Percentiles rank a stretch among this genome's conserved stretches.
Evolutionary conservation across 2,329 filamentous ascomycete species (phyloP).

Genomic region (Epichloe festucae): DNA sequence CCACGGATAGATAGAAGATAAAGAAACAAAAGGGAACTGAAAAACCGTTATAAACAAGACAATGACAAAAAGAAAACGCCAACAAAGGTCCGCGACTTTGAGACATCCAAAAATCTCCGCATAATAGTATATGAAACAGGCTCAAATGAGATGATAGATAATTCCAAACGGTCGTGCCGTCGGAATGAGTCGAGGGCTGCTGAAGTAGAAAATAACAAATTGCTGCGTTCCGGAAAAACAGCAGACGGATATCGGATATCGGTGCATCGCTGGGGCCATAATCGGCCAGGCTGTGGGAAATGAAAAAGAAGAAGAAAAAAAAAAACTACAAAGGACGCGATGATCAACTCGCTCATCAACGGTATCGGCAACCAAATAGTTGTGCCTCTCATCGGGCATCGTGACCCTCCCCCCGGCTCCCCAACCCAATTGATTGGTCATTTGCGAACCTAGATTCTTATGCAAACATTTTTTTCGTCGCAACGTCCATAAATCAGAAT

Average conservation of each 20-base stretch:
- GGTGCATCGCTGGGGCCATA: not conserved
- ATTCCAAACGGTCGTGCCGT: not conserved
- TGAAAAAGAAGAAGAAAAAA: not conserved
- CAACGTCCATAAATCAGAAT: not conserved
- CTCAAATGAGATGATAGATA: not conserved
- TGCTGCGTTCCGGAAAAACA: not conserved
- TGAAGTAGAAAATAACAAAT: not conserved
- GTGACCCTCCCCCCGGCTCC: not conserved
- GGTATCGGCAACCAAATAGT: not conserved
- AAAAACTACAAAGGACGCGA: not conserved
- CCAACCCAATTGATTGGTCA: not conserved
- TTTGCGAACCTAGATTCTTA: not conserved
- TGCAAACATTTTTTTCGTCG: not conserved
- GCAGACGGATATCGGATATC: conserved; percentile 4
- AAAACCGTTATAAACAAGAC: not conserved
- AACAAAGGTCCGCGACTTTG: not conserved
- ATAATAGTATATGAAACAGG: not conserved
- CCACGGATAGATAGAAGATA: not conserved
- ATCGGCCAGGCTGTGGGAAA: not conserved
- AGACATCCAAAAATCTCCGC: not conserved
- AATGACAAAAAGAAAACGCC: conserved; percentile 1
- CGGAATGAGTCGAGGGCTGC: not conserved
- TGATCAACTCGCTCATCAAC: not conserved
- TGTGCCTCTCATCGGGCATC: conserved; percentile 1
- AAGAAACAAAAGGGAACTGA: not conserved